A percentile compares a stretch with the other conserved stretches of the same genome.
Evolutionary conservation across 1,284 basidiomycete species (phyloP).

Genomic region (Ustilago vetiveriae): DNA sequence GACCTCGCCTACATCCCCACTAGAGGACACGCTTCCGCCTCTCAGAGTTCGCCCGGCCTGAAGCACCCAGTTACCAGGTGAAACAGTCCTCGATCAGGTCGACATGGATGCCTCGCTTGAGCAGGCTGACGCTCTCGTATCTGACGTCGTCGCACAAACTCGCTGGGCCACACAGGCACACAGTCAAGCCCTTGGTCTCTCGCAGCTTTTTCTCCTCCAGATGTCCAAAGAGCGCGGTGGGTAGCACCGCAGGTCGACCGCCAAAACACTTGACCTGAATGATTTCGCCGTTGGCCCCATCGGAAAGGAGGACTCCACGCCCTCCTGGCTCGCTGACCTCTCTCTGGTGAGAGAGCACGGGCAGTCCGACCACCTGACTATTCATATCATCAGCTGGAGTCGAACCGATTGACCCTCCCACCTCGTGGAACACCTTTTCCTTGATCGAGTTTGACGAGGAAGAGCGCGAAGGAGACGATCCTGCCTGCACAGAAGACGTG

Average conservation of each 20-base stretch:
- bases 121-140: conserved; percentile 18
- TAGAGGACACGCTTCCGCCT: background rate
- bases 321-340: background rate
- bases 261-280: conserved; percentile 1
- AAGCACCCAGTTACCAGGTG: conserved; percentile 14
- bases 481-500: background rate
- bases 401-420: background rate
- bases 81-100: conserved; percentile 36
- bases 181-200: conserved; percentile 9
- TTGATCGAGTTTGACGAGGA: conserved; percentile 6
- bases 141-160: conserved; percentile 37
- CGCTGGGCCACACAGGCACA: conserved; percentile 27
- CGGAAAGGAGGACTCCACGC: background rate
- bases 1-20: background rate
- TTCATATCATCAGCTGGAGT: conserved; percentile 4
- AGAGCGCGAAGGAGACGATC: background rate
- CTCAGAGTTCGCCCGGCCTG: too few species aligned
- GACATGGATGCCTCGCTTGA: conserved; percentile 23
- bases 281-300: background rate
- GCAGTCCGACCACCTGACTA: background rate
- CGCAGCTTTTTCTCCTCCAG: conserved; percentile 6
- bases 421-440: background rate
- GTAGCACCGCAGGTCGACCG: conserved; percentile 10
- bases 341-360: background rate
- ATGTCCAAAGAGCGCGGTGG: conserved; percentile 15